Conservation (phyloP, 345 rosid genomes). For the Psidium friedrichsthalianum region DNA sequence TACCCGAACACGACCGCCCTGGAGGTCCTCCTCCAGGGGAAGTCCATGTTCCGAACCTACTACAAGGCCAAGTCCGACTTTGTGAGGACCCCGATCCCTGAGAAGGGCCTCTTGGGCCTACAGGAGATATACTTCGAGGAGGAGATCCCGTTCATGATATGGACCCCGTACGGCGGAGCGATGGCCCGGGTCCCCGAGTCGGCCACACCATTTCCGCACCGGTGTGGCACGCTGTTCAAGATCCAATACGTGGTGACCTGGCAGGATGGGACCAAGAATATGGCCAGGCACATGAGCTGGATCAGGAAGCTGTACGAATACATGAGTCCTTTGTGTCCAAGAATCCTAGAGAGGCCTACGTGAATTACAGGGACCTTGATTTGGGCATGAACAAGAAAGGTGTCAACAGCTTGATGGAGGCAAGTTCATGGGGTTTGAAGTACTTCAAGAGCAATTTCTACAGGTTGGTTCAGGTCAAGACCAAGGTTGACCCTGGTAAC, state of each 20-base stretch:
- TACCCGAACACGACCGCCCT: constrained; percentile 29
- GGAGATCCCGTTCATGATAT: constrained; percentile 44
- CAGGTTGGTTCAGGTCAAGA: constrained; percentile 35
- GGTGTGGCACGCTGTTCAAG: constrained; percentile 22
- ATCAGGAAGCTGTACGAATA: constrained; percentile 31
- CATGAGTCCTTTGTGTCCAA: constrained; percentile 39
- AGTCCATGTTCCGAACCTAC: constrained; percentile 26
- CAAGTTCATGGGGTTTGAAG: constrained; percentile 36
- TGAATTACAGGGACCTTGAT: constrained; percentile 56
- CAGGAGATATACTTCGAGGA: constrained; percentile 36
- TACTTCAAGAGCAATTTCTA: constrained; percentile 41
- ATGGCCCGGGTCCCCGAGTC: constrained; percentile 22
- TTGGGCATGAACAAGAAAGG: constrained; percentile 28
- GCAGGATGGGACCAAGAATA: constrained; percentile 10
- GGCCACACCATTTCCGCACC: constrained; percentile 29
- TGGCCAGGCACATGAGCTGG: constrained; percentile 33
- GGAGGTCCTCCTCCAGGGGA: constrained; percentile 37
- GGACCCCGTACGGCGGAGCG: constrained; percentile 72
- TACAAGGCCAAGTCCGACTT: constrained; percentile 65
- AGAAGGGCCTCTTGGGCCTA: constrained; percentile 28
- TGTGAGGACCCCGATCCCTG: constrained; percentile 24
- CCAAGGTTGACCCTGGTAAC: constrained; percentile 42
- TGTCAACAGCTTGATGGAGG: constrained; percentile 19
- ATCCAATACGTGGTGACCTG: constrained; percentile 23
- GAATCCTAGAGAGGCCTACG: constrained; percentile 45